Conservation (phyloP, 2,329 filamentous ascomycete species). For the Cercospora berteroae region DNA sequence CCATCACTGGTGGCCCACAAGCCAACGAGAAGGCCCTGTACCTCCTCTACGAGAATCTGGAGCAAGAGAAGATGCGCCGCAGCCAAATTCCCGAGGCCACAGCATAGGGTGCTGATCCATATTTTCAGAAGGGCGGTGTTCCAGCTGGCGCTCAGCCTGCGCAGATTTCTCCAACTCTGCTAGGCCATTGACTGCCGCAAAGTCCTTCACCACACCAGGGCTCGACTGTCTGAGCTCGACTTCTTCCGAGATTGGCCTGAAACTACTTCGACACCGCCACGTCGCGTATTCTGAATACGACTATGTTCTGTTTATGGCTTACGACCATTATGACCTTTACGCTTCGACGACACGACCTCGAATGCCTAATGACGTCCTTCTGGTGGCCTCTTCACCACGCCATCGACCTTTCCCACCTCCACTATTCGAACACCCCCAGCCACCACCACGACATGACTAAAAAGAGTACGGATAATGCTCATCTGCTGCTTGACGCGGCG, state of each 20-base stretch:
- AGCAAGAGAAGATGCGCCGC: slow-evolving; percentile 98
- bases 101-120: slow-evolving; percentile 33
- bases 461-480: slow-evolving; percentile 21
- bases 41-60: slow-evolving; percentile 95
- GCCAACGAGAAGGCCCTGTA: slow-evolving; percentile 96
- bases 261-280: background rate
- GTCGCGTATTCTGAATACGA: slow-evolving; percentile 20
- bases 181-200: slow-evolving; percentile 13
- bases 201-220: background rate
- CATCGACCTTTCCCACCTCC: slow-evolving; percentile 8
- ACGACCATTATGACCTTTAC: slow-evolving; percentile 32
- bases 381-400: slow-evolving; percentile 15
- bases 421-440: slow-evolving; percentile 8
- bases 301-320: slow-evolving; percentile 28
- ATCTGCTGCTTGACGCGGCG: background rate
- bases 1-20: slow-evolving; percentile 91
- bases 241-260: slow-evolving; percentile 1
- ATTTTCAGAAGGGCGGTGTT: slow-evolving; percentile 9
- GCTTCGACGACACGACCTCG: slow-evolving; percentile 29
- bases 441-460: slow-evolving; percentile 15
- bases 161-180: slow-evolving; percentile 16
- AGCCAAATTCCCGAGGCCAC: slow-evolving; percentile 64
- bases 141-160: background rate
- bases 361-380: slow-evolving; percentile 26
- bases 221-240: background rate